These are phyloP conservation scores for Cupressus sempervirens DNA, from an alignment of 75 land plant species.

Conservation along the genomic window DNA sequence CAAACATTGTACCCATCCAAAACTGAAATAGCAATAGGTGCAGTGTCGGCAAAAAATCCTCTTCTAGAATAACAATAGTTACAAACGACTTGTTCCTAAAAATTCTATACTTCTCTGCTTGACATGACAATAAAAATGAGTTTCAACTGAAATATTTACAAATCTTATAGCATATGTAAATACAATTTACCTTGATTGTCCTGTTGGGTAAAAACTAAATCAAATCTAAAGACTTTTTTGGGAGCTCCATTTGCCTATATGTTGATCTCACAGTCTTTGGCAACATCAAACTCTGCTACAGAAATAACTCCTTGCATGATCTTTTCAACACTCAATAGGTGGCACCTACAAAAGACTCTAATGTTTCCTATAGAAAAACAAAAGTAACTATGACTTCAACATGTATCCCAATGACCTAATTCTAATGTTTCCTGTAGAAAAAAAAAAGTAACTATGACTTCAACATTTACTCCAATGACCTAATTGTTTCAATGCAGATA, in stretches of 20 bases:
- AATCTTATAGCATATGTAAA: too few relatives aligned
- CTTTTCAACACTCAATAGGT: constrained; percentile 75
- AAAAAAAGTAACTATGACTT: not conserved
- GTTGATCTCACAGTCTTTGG: constrained; percentile 71
- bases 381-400: too few relatives aligned
- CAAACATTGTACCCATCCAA: constrained; percentile 98
- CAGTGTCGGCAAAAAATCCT: constrained; percentile 77
- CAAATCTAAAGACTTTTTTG: constrained; percentile 85
- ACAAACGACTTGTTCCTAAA: not conserved
- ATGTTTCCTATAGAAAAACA: constrained; percentile 89
- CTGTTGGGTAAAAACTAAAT: constrained; percentile 81
- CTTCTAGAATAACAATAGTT: constrained; percentile 27
- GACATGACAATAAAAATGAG: not conserved
- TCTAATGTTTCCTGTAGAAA: constrained; percentile 82
- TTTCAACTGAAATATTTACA: not conserved
- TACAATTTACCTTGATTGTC: constrained; percentile 65
- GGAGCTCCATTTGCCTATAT: constrained; percentile 57
- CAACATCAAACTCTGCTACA: constrained; percentile 80
- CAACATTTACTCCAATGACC: not conserved
- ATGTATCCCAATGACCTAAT: too few relatives aligned
- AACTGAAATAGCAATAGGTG: constrained; percentile 84
- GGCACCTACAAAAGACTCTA: too few relatives aligned
- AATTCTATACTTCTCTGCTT: not conserved
- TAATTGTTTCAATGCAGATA: not conserved
- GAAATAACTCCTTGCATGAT: constrained; percentile 42